Conservation (phyloP, 176 grass and related monocot genomes). For the Oryza meyeriana region DNA sequence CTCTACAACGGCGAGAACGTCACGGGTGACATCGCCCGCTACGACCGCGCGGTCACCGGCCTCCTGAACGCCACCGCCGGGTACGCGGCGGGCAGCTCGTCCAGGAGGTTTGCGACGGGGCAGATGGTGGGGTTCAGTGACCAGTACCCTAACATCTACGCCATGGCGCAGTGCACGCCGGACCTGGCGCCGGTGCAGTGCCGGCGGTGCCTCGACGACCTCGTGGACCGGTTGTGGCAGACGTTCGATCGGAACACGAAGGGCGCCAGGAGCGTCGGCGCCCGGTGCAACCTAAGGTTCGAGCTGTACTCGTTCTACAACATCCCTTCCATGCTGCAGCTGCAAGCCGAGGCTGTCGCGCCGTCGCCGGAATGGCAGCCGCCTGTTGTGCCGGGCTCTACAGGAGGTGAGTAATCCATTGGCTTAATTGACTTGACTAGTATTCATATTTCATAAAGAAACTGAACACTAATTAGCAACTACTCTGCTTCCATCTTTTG, state of each 20-base stretch:
- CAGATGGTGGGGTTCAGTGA: slow-evolving; percentile 15
- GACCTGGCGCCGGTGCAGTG: slow-evolving; percentile 36
- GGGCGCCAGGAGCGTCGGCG: slow-evolving; percentile 28
- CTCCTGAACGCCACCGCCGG: slow-evolving; percentile 27
- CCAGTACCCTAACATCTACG: slow-evolving; percentile 33
- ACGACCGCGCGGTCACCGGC: background rate
- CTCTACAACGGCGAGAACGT: background rate
- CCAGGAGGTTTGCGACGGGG: slow-evolving; percentile 39
- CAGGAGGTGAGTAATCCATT: background rate
- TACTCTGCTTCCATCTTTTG: background rate
- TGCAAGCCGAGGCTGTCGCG: background rate
- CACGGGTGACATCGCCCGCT: background rate
- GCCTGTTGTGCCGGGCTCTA: background rate
- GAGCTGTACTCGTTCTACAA: slow-evolving; percentile 25
- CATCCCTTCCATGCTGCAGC: background rate
- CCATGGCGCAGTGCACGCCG: slow-evolving; percentile 52
- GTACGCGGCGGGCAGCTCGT: slow-evolving; percentile 21
- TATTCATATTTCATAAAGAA: background rate
- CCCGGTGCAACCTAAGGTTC: slow-evolving; percentile 34
- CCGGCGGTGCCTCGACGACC: slow-evolving; percentile 23
- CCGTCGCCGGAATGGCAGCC: background rate
- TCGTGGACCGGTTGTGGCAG: background rate
- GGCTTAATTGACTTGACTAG: background rate
- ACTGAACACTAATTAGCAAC: background rate
- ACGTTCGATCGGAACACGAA: background rate